A percentile compares a stretch with the other conserved stretches of the same genome.
Conservation (phyloP, 73 alveolate species). For the Tetrahymena elliotti region DNA sequence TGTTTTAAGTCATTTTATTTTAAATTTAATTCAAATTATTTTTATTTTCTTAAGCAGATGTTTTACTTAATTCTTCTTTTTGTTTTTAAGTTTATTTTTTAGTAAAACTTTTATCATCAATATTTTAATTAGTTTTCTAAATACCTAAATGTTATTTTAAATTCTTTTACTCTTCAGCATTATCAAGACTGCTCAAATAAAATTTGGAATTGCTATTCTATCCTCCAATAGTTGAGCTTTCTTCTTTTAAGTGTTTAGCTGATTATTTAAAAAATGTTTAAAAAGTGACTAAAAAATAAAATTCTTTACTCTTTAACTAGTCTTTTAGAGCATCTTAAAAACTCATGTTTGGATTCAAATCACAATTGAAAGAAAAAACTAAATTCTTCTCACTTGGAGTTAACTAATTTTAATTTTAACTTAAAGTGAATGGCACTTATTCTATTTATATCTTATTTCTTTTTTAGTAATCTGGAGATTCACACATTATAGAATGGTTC, state of each 20-base stretch:
- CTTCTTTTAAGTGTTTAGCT: neutral
- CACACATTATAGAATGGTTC: neutral
- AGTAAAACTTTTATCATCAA: neutral
- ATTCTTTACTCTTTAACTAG: neutral
- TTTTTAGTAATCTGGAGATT: neutral
- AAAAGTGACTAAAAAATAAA: neutral
- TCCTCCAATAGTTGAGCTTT: neutral
- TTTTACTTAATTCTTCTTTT: neutral
- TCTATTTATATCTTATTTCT: neutral
- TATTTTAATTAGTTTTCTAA: neutral
- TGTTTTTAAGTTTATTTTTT: too few relatives aligned
- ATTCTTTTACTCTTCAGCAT: neutral
- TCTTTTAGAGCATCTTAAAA: neutral
- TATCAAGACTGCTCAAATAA: neutral
- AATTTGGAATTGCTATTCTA: neutral
- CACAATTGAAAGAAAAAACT: neutral
- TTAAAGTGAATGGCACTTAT: neutral
- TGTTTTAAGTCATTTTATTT: neutral
- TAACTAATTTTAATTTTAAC: neutral
- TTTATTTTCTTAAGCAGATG: neutral
- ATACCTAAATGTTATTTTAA: neutral
- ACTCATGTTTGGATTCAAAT: neutral
- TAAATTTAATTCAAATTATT: neutral
- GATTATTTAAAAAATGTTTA: neutral
- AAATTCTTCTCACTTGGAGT: neutral